Conservation (phyloP, 805 yeast species). For the Kazachstania psychrophila region DNA sequence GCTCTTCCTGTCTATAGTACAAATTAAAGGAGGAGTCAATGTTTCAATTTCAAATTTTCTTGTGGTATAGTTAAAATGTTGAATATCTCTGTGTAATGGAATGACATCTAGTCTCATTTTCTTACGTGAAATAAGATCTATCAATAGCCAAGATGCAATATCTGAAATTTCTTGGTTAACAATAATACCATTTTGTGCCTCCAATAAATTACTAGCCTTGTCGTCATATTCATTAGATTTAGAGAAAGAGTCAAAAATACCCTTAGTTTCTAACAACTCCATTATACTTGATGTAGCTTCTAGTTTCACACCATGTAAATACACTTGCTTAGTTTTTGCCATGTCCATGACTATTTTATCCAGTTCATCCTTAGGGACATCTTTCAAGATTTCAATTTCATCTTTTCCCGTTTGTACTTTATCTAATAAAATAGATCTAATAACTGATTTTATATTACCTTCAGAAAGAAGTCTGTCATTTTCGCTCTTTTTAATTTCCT, state of each 20-base stretch:
- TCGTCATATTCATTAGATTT: constrained; percentile 40
- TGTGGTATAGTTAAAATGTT: constrained; percentile 63
- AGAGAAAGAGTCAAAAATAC: constrained; percentile 32
- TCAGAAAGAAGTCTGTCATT: constrained; percentile 14
- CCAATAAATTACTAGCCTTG: constrained; percentile 34
- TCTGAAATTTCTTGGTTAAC: constrained; percentile 49
- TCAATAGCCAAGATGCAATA: constrained; percentile 51
- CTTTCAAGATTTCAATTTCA: constrained; percentile 27
- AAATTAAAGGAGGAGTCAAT: constrained; percentile 56
- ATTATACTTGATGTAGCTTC: constrained; percentile 15
- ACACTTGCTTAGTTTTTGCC: constrained; percentile 46
- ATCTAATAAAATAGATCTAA: constrained; percentile 30
- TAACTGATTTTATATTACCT: constrained; percentile 25
- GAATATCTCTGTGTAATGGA: constrained; percentile 41
- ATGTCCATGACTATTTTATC: constrained; percentile 35
- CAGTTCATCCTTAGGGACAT: constrained; percentile 43
- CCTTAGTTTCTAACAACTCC: constrained; percentile 24
- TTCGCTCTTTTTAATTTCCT: background rate
- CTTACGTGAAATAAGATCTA: constrained; percentile 43
- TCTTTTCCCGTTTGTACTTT: constrained; percentile 24
- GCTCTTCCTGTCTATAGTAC: constrained; percentile 5
- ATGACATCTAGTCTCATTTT: constrained; percentile 40
- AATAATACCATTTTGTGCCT: constrained; percentile 42
- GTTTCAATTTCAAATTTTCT: constrained; percentile 57
- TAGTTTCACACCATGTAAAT: constrained; percentile 38